Evolutionary conservation across 163 green algal species (phyloP), one percentile per base, ranked within the genome.

Genomic region (Volvox carteri): DNA sequence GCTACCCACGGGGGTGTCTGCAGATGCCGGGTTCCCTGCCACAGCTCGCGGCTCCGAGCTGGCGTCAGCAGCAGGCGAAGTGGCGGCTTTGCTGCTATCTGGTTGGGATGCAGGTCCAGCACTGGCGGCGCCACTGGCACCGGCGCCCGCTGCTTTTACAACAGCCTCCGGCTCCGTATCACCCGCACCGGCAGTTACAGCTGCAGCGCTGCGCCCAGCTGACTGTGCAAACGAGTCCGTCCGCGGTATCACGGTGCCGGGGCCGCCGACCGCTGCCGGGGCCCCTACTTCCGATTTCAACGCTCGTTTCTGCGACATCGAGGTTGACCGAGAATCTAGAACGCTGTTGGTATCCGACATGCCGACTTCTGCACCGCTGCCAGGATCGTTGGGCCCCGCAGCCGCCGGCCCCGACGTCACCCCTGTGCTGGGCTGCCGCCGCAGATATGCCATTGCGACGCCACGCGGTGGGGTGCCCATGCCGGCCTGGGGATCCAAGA

Each of bases 1-100:
- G 50, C 83, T 88, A 52, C 50, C 50, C 16, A 6, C 16, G 6
- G 83, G 67, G 35, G 83, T 88, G 67, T 62, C 83, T 4, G 48
- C 50, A 25, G 50, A 42, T 9, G 67, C 18, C 1, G 25, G 35
- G 12, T 23, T 30, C 14, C 4, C 52, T 42, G 35, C 37, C 12
- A 37, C 77, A 19, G 77, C 28, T 33, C 28, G 23, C 12, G 70
- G 30, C 74, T 56, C 35, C 70, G 39, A 35, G 70, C 42, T 25
- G 35, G 9, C 42, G 25, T 65, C 5, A 12, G 8, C 54, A 65
- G 54, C 54, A n/a, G n/a, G n/a, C n/a, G n/a, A n/a, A n/a, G n/a
- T n/a, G n/a, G n/a, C n/a, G n/a, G n/a, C n/a, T n/a, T n/a, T n/a
- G n/a, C n/a, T n/a, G n/a, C n/a, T n/a, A n/a, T n/a, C n/a, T n/a